Base-by-base conservation (phyloP, 345 rosid genomes). In the Ceriops decandra region DNA sequence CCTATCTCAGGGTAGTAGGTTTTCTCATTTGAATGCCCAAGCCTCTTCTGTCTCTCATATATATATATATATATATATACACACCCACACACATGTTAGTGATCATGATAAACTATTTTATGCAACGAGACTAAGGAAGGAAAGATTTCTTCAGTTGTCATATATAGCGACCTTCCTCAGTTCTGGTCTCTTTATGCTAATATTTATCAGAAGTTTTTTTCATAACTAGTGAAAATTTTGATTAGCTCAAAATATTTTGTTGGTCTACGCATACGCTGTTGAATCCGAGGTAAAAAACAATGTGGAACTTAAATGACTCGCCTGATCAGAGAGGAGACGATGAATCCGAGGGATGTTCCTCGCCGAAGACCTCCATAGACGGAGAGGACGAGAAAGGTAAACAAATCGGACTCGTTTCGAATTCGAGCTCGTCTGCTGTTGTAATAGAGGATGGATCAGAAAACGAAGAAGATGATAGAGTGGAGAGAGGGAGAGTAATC, bases 301-400 rank as follows among this genome's bases (percentile, higher is more conserved):
- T 87, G 96, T 89, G 96, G 96, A 84, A 89, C 86, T 85, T 89
- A 46, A 89, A 89, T 65, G 90, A 82, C 86, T 81, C 84, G 67
- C 92, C 90, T 73, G 80, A 82, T 83, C 86, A 42, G 66, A 60
- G 65, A 53, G 75, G 68, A 28, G 80, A 73, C 49, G 85, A 83
- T 2, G 89, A 79, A 66, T 85, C 89, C 22, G 88, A 78, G 64
- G 87, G 79, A 10, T 75, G 82, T 20, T 86, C 83, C 13, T 82
- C 85, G 1, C 86, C 76, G 60, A 79, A 81, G 62, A 80, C 76
- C 7, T 77, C 81, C 54, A 0, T 62, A 0, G 81, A 74, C n/a
- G 77, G 77, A 0, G 83, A 82, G 15, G 87, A 78, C n/a, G 87
- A 83, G 47, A 89, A 86, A 68, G 87, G 87, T 0, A 90, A 93